Percentiles rank a stretch among this genome's conserved stretches.
Conservation (phyloP, 2,329 filamentous ascomycete genomes). For the Aspergillus viridinutans region DNA sequence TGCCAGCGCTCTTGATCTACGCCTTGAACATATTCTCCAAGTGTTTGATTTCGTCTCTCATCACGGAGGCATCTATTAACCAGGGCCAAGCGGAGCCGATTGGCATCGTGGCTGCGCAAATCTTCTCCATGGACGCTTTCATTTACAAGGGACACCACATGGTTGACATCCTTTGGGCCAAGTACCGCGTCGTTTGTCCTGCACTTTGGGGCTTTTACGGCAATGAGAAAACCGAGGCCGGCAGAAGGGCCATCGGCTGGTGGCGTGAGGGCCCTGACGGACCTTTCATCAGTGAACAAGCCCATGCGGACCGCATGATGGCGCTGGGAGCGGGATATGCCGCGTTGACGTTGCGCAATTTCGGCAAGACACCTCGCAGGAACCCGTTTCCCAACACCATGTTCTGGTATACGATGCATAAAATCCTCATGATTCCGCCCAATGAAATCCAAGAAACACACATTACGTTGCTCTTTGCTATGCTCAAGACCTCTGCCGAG, state of each 20-base stretch:
- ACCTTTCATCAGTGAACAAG: slow-evolving; percentile 62
- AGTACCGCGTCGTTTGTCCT: slow-evolving; percentile 75
- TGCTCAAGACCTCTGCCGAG: slow-evolving; percentile 68
- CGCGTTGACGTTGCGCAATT: slow-evolving; percentile 76
- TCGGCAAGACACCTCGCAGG: slow-evolving; percentile 61
- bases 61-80: slow-evolving; percentile 61
- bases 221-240: slow-evolving; percentile 66
- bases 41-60: slow-evolving; percentile 64
- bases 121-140: slow-evolving; percentile 68
- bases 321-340: slow-evolving; percentile 82
- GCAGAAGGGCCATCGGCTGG: slow-evolving; percentile 70
- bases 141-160: slow-evolving; percentile 64
- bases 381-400: slow-evolving; percentile 74
- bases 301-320: slow-evolving; percentile 77
- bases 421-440: slow-evolving; percentile 70
- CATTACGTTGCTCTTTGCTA: slow-evolving; percentile 63
- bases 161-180: slow-evolving; percentile 81
- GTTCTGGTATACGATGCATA: slow-evolving; percentile 77
- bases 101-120: slow-evolving; percentile 68
- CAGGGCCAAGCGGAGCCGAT: slow-evolving; percentile 69
- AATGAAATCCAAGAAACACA: slow-evolving; percentile 68
- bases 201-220: slow-evolving; percentile 81
- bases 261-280: slow-evolving; percentile 51
- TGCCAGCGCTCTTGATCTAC: slow-evolving; percentile 67
- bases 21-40: slow-evolving; percentile 74